Percentiles rank a stretch among this genome's conserved stretches.
Evolutionary conservation across 306 rosid genomes (phyloP).

Genomic region (Pueraria montana): DNA sequence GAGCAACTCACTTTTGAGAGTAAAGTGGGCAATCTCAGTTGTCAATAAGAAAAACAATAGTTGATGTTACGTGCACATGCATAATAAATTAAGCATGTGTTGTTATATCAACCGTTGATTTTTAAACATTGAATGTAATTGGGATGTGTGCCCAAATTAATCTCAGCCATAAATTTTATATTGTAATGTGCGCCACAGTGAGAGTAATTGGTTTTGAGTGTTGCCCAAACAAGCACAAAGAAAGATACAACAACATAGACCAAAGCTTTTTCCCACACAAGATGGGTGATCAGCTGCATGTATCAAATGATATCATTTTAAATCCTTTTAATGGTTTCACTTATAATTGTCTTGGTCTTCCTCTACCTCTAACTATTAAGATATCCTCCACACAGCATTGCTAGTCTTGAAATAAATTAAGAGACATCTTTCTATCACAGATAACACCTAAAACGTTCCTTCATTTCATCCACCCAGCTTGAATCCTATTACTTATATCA

Average conservation of each 20-base stretch:
- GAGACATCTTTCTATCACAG: conserved; percentile 6
- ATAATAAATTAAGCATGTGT: neutral
- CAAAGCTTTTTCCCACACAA: neutral
- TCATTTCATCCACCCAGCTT: neutral
- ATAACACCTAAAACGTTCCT: conserved; percentile 3
- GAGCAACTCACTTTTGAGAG: neutral
- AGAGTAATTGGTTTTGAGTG: neutral
- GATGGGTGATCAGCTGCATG: neutral
- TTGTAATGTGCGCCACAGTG: neutral
- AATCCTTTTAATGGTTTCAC: neutral
- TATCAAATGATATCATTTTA: neutral
- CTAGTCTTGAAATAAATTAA: no score
- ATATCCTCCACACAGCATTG: no score
- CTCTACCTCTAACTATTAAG: neutral
- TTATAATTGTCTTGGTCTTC: neutral
- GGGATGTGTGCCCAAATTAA: no score
- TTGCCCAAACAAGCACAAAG: neutral
- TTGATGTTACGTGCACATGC: neutral
- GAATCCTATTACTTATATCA: neutral
- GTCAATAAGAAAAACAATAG: neutral
- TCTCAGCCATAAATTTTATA: no score
- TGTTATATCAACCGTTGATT: neutral
- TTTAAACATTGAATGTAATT: no score
- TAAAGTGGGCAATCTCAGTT: neutral
- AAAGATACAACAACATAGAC: neutral